Evolutionary conservation across 1,284 basidiomycete genomes (phyloP).

Genomic region (Melampsora larici-populina): DNA sequence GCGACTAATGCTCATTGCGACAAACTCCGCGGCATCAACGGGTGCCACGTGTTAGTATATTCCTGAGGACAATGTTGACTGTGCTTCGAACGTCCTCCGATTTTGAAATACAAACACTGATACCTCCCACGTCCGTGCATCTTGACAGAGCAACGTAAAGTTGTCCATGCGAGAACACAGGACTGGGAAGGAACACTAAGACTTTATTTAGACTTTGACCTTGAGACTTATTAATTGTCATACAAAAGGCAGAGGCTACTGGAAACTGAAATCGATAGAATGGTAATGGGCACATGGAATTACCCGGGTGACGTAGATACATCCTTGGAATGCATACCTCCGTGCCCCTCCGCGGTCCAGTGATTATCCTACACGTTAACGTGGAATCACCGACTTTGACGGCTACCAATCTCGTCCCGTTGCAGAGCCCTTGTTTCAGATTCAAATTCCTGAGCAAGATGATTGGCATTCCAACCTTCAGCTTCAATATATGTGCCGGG

Average conservation of each 20-base stretch:
- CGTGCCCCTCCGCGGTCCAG: background rate
- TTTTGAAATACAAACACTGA: too few species aligned
- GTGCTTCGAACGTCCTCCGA: too few species aligned
- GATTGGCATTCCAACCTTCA: background rate
- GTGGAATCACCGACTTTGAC: background rate
- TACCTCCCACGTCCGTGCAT: too few species aligned
- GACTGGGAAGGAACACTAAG: background rate
- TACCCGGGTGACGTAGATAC: background rate
- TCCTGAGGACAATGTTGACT: too few species aligned
- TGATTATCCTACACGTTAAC: background rate
- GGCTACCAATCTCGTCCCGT: background rate
- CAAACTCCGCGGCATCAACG: too few species aligned
- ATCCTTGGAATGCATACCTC: too few species aligned
- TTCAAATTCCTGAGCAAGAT: background rate
- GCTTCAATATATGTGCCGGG: background rate
- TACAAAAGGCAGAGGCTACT: background rate
- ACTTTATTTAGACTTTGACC: background rate
- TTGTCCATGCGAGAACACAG: conserved; percentile 6
- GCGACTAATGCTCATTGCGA: too few species aligned
- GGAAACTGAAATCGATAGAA: conserved; percentile 12
- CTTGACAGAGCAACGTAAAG: conserved; percentile 5
- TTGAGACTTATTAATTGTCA: conserved; percentile 7
- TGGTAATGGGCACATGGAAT: background rate
- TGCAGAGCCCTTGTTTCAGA: background rate
- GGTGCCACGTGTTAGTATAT: too few species aligned